A percentile compares a stretch with the other conserved stretches of the same genome.
These are phyloP conservation scores for Auxenochlorella protothecoides DNA, from an alignment of 139 green algal genomes.

Conservation along the genomic window DNA sequence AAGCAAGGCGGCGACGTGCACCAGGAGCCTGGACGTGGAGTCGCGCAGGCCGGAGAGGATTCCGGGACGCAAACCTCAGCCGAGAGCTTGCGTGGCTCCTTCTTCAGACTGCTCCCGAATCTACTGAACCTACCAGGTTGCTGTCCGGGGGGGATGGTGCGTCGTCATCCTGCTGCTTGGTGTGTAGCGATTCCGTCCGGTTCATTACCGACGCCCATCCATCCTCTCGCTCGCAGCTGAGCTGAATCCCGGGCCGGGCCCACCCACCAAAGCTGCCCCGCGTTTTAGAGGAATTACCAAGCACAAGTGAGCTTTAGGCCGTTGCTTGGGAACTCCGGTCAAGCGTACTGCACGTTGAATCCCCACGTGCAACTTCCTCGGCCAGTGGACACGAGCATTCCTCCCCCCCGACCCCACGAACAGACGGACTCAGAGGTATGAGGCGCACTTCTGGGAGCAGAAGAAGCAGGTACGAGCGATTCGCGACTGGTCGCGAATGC, in stretches of 20 bases:
- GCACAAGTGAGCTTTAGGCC: constrained; percentile 9
- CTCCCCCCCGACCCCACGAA: not conserved
- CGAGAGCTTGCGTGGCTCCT: too few species aligned
- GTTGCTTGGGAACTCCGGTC: not conserved
- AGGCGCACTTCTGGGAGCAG: constrained; percentile 28
- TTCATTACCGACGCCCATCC: too few species aligned
- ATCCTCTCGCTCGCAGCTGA: not conserved
- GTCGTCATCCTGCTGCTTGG: too few species aligned
- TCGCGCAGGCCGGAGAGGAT: too few species aligned
- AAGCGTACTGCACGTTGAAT: not conserved
- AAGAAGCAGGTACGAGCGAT: constrained; percentile 20
- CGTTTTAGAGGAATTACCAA: constrained; percentile 16
- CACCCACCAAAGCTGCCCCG: not conserved
- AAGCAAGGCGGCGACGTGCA: too few species aligned
- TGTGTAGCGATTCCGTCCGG: not conserved
- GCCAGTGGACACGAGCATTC: not conserved
- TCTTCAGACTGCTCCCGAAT: too few species aligned
- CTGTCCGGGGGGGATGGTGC: not conserved
- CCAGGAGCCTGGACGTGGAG: too few species aligned
- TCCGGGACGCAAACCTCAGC: too few species aligned
- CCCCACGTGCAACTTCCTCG: not conserved
- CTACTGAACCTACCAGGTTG: too few species aligned
- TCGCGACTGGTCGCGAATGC: not conserved
- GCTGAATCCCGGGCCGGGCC: not conserved
- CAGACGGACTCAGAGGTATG: constrained; percentile 8